Conservation (phyloP, 495 filamentous ascomycete genomes). For the Endocarpon pusillum region DNA sequence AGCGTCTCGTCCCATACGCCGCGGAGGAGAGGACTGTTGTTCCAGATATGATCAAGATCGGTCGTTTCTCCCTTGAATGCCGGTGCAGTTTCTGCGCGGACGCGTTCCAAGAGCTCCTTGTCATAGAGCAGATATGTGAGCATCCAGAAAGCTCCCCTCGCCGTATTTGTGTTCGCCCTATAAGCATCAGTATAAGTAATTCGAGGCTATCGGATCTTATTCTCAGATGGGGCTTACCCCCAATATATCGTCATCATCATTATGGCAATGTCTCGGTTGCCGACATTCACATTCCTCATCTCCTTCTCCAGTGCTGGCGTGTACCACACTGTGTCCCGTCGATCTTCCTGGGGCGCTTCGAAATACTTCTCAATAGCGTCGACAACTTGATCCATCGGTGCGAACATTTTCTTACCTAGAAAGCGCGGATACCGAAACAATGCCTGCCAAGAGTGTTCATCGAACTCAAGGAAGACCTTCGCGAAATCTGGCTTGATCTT, state of each 20-base stretch:
- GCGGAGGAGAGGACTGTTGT: slow-evolving; percentile 8
- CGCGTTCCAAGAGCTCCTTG: slow-evolving; percentile 1
- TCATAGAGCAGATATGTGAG: slow-evolving; percentile 9
- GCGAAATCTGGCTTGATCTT: slow-evolving; percentile 10
- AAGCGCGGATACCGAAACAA: slow-evolving; percentile 11
- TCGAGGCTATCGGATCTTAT: neutral
- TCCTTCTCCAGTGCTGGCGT: slow-evolving; percentile 11
- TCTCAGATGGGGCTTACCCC: slow-evolving; percentile 3
- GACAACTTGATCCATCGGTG: slow-evolving; percentile 4
- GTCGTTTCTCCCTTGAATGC: no score
- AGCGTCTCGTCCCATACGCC: slow-evolving; percentile 12
- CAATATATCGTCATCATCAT: slow-evolving; percentile 8
- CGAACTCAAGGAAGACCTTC: slow-evolving; percentile 8
- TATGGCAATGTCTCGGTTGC: slow-evolving; percentile 6
- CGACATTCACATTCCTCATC: slow-evolving; percentile 7
- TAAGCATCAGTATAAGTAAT: slow-evolving; percentile 1
- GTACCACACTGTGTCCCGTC: slow-evolving; percentile 7
- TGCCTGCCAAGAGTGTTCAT: slow-evolving; percentile 13
- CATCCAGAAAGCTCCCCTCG: slow-evolving; percentile 15
- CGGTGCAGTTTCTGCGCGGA: slow-evolving; percentile 4
- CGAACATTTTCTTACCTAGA: slow-evolving; percentile 4
- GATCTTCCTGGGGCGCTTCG: slow-evolving; percentile 7
- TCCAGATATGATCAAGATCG: no score
- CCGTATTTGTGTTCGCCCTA: slow-evolving; percentile 10
- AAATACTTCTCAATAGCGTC: slow-evolving; percentile 9